Conservation (phyloP, 768 basidiomycete genomes). For the Sporobolomyces roseus region DNA sequence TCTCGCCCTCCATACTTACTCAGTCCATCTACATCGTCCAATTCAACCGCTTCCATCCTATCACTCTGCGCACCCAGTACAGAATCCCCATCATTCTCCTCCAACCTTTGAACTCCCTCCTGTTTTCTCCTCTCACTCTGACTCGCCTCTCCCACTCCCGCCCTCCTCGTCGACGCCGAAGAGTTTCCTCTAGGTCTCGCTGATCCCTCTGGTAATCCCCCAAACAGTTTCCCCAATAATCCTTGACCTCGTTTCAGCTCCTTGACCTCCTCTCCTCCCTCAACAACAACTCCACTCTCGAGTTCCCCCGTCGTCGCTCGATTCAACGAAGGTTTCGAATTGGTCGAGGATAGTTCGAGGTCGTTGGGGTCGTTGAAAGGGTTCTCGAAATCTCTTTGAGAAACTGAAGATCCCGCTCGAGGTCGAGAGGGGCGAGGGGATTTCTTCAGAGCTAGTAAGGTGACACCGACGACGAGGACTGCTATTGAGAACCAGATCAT, state of each 20-base stretch:
- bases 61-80: conserved; percentile 46
- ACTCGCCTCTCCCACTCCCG: neutral
- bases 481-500: conserved; percentile 80
- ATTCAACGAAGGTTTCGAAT: conserved; percentile 49
- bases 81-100: conserved; percentile 48
- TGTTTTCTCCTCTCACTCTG: conserved; percentile 30
- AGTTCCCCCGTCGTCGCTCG: neutral
- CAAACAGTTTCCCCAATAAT: conserved; percentile 19
- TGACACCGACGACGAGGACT: conserved; percentile 82
- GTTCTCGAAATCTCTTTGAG: conserved; percentile 44
- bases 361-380: conserved; percentile 33
- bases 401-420: conserved; percentile 47
- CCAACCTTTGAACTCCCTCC: conserved; percentile 55
- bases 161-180: conserved; percentile 29
- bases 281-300: neutral
- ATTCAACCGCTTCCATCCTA: conserved; percentile 26
- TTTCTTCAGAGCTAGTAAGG: conserved; percentile 90
- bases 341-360: conserved; percentile 13
- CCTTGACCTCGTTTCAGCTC: conserved; percentile 16
- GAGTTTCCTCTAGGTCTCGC: conserved; percentile 47
- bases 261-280: neutral
- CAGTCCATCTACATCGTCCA: conserved; percentile 39
- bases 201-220: conserved; percentile 39
- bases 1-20: conserved; percentile 4
- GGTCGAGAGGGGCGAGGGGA: conserved; percentile 51